A percentile compares a stretch with the other conserved stretches of the same genome.
phyloP scores from a whole-genome alignment of 768 basidiomycete genomes.

The Tricholoma sp. region DNA sequence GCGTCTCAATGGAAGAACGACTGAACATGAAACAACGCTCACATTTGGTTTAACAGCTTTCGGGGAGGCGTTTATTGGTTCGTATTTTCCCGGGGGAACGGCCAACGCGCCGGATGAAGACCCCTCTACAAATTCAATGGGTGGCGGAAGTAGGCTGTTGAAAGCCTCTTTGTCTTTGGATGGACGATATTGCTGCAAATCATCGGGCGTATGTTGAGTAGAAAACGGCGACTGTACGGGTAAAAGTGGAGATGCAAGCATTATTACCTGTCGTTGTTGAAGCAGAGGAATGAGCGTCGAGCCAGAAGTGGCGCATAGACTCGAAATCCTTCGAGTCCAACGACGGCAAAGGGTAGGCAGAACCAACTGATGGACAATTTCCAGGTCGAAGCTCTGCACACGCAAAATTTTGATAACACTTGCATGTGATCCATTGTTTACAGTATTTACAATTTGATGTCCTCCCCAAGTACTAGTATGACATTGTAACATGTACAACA shows the following conservation, averaged over 20 bases:
- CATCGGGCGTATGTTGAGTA: slow-evolving; percentile 43
- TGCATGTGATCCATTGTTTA: neutral
- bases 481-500: too few species aligned
- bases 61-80: slow-evolving; percentile 72
- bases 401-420: neutral
- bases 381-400: neutral
- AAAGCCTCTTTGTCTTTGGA: slow-evolving; percentile 70
- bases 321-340: neutral
- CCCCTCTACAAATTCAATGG: slow-evolving; percentile 80
- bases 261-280: slow-evolving; percentile 24
- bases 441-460: neutral
- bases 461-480: too few species aligned
- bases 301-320: neutral
- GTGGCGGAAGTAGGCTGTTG: slow-evolving; percentile 74
- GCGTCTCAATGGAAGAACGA: neutral
- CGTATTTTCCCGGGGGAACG: slow-evolving; percentile 71
- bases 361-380: neutral
- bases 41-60: slow-evolving; percentile 47
- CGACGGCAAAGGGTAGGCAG: neutral
- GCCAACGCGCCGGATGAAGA: slow-evolving; percentile 74
- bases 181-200: slow-evolving; percentile 54
- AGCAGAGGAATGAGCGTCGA: slow-evolving; percentile 2
- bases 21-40: slow-evolving; percentile 8
- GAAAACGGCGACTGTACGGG: slow-evolving; percentile 47
- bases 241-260: slow-evolving; percentile 66